Conservation (phyloP, 805 yeast species). For the Candida easanensis region DNA sequence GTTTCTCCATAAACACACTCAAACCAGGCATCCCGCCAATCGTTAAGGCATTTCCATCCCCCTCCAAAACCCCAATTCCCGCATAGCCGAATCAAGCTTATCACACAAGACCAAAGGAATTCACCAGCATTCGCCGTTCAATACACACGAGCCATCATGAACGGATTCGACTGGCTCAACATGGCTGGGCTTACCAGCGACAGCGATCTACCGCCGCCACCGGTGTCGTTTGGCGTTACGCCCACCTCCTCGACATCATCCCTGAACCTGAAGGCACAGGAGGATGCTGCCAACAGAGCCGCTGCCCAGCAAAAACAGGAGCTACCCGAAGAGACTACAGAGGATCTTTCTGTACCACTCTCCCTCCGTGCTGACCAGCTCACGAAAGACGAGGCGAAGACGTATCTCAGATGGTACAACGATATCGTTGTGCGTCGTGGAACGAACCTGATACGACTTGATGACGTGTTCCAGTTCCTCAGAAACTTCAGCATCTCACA, state of each 20-base stretch:
- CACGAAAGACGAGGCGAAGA: conserved; percentile 72
- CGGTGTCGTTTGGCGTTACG: conserved; percentile 46
- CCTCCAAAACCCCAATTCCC: neutral
- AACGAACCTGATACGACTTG: conserved; percentile 60
- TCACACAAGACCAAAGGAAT: conserved; percentile 2
- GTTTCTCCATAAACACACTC: too few species aligned
- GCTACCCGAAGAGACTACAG: conserved; percentile 26
- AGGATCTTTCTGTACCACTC: conserved; percentile 51
- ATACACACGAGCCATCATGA: conserved; percentile 1
- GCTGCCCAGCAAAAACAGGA: neutral
- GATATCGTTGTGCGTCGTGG: conserved; percentile 74
- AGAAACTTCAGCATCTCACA: conserved; percentile 68
- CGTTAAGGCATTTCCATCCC: too few species aligned
- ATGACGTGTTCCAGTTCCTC: conserved; percentile 77
- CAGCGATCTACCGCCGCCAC: conserved; percentile 42
- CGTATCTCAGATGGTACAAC: conserved; percentile 92
- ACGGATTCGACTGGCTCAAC: conserved; percentile 54
- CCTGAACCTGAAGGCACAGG: conserved; percentile 15
- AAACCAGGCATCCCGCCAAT: too few species aligned
- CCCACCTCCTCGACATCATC: conserved; percentile 25
- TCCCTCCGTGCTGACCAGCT: conserved; percentile 66
- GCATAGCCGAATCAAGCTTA: neutral
- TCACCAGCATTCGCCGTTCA: too few species aligned
- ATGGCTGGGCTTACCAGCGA: conserved; percentile 36
- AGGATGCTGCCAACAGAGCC: conserved; percentile 2